Percentiles rank a stretch among this genome's conserved stretches.
These are phyloP conservation scores for Canna indica DNA, from an alignment of 176 grass and related monocot species.

Conservation along the genomic window DNA sequence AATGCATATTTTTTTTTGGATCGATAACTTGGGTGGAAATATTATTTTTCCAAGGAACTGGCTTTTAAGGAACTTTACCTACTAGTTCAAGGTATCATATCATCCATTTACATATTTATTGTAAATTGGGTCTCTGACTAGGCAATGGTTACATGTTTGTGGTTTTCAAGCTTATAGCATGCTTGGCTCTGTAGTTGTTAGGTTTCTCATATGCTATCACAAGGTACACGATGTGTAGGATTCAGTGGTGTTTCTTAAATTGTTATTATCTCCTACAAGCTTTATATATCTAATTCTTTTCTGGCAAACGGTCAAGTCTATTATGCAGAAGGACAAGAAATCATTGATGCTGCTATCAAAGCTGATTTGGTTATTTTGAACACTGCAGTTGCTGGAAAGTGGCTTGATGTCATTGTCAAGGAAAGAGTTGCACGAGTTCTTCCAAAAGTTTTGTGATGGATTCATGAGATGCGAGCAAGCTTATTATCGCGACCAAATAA, in stretches of 20 bases:
- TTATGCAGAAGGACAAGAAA: constrained; percentile 60
- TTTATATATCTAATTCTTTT: constrained; percentile 6
- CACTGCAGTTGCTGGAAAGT: constrained; percentile 89
- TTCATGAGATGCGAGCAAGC: constrained; percentile 99
- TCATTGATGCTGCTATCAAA: constrained; percentile 55
- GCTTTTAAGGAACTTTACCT: neutral
- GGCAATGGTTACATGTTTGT: neutral
- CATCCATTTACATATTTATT: neutral
- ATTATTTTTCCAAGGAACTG: neutral
- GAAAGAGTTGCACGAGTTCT: constrained; percentile 61
- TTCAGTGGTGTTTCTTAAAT: neutral
- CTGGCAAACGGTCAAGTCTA: constrained; percentile 36
- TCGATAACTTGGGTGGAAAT: neutral
- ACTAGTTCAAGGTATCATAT: neutral
- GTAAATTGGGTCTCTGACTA: neutral
- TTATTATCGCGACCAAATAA: no score
- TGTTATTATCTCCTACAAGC: neutral
- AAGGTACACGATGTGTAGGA: no score
- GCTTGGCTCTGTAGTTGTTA: neutral
- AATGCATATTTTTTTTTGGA: neutral
- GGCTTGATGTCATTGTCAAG: constrained; percentile 87
- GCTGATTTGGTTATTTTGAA: constrained; percentile 88
- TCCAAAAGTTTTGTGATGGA: constrained; percentile 96
- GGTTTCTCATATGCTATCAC: no score
- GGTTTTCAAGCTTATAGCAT: neutral